Conservation (phyloP, 306 rosid genomes). For the Mimosa bimucronata region DNA sequence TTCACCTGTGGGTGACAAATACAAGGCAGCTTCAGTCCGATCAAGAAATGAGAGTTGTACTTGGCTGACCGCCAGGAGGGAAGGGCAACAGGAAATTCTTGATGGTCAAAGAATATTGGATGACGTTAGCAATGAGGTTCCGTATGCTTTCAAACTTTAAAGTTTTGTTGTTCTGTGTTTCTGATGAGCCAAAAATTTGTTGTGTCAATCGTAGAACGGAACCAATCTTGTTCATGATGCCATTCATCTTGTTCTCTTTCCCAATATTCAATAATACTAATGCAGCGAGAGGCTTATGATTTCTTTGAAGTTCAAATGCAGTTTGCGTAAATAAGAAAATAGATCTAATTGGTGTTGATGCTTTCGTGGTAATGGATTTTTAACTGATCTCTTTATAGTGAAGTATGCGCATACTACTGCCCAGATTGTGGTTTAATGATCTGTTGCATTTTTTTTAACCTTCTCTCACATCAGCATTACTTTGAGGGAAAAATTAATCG, state of each 20-base stretch:
- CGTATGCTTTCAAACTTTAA: conserved; percentile 17
- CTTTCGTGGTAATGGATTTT: conserved; percentile 13
- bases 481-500: neutral
- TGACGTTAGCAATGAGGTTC: conserved; percentile 60
- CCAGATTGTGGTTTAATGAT: neutral
- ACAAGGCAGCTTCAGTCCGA: conserved; percentile 68
- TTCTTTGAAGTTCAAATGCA: neutral
- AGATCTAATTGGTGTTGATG: neutral
- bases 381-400: conserved; percentile 2
- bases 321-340: neutral
- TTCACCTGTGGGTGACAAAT: conserved; percentile 54
- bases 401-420: neutral
- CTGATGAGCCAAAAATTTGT: conserved; percentile 5
- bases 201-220: neutral
- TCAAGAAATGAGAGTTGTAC: conserved; percentile 48
- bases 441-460: conserved; percentile 13
- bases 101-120: conserved; percentile 63
- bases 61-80: conserved; percentile 74
- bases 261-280: neutral
- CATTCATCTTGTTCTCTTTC: neutral
- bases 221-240: neutral
- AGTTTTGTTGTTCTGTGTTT: neutral
- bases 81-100: conserved; percentile 61
- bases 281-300: neutral
- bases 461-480: conserved; percentile 2